Conservation (phyloP, 768 basidiomycete species). For the Mycena leptocephala region DNA sequence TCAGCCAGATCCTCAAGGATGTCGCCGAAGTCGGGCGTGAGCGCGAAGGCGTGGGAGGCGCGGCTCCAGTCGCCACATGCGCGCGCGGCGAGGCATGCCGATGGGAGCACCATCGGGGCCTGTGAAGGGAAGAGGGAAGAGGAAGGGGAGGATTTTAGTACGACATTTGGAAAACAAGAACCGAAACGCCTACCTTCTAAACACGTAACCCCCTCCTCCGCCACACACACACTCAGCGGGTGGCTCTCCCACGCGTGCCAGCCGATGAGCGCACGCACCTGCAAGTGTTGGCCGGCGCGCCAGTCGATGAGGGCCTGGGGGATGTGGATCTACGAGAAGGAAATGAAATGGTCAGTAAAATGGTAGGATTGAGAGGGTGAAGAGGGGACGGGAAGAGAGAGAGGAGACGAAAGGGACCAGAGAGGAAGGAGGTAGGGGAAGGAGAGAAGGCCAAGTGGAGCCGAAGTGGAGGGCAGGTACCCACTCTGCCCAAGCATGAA, state of each 20-base stretch:
- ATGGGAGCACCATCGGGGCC: slow-evolving; percentile 36
- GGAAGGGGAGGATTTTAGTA: too few species aligned
- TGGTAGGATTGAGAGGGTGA: slow-evolving; percentile 47
- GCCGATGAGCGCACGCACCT: slow-evolving; percentile 65
- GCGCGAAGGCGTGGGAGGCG: slow-evolving; percentile 54
- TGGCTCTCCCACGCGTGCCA: slow-evolving; percentile 74
- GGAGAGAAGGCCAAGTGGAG: too few species aligned
- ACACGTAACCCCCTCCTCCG: background rate
- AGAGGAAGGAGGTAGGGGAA: too few species aligned
- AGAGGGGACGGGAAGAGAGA: slow-evolving; percentile 48
- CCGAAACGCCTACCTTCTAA: slow-evolving; percentile 11
- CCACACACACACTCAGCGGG: slow-evolving; percentile 68
- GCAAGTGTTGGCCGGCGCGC: slow-evolving; percentile 66
- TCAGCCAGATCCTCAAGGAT: too few species aligned
- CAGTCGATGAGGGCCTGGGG: slow-evolving; percentile 77
- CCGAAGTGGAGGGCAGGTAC: too few species aligned
- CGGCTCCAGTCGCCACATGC: slow-evolving; percentile 73
- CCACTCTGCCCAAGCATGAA: too few species aligned
- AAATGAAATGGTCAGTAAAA: slow-evolving; percentile 37
- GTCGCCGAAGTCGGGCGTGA: too few species aligned
- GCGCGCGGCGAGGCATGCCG: slow-evolving; percentile 68
- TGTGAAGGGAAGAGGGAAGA: too few species aligned
- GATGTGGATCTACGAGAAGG: slow-evolving; percentile 67
- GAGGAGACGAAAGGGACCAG: too few species aligned
- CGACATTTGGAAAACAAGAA: too few species aligned